phyloP scores from a whole-genome alignment of 176 grass and related monocot species.

The Bonia amplexicaulis region DNA sequence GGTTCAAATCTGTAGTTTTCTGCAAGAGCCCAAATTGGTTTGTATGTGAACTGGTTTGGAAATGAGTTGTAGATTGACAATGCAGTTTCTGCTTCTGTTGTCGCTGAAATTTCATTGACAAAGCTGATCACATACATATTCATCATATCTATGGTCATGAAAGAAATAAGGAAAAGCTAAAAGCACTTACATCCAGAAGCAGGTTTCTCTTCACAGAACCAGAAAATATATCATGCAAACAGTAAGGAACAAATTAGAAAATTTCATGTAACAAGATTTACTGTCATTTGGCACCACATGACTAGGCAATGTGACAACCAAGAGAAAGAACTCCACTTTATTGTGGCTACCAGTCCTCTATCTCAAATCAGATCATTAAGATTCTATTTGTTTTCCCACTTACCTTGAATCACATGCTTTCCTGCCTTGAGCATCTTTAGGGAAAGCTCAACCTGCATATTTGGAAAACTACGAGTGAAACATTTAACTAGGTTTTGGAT shows the following conservation, averaged over 20 bases:
- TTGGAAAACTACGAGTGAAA: neutral
- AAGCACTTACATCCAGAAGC: constrained; percentile 84
- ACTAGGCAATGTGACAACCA: neutral
- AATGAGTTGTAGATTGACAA: constrained; percentile 71
- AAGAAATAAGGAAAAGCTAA: constrained; percentile 9
- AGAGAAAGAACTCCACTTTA: neutral
- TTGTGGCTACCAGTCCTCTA: neutral
- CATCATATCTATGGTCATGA: neutral
- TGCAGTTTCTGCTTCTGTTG: constrained; percentile 63
- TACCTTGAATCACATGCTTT: constrained; percentile 99
- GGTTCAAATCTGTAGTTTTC: constrained; percentile 98
- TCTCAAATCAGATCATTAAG: neutral
- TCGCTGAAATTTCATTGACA: constrained; percentile 40
- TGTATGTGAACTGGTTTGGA: constrained; percentile 42
- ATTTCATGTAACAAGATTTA: neutral
- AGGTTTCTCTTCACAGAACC: constrained; percentile 76
- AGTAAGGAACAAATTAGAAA: constrained; percentile 31
- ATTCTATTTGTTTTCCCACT: neutral
- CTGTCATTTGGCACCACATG: neutral
- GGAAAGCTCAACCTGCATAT: constrained; percentile 85
- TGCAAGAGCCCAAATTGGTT: constrained; percentile 85
- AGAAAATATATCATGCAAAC: constrained; percentile 40
- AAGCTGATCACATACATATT: constrained; percentile 7
- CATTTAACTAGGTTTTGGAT: neutral
- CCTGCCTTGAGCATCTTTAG: constrained; percentile 77